Conservation (phyloP, 1,284 basidiomycete species). For the Irpex sp. region DNA sequence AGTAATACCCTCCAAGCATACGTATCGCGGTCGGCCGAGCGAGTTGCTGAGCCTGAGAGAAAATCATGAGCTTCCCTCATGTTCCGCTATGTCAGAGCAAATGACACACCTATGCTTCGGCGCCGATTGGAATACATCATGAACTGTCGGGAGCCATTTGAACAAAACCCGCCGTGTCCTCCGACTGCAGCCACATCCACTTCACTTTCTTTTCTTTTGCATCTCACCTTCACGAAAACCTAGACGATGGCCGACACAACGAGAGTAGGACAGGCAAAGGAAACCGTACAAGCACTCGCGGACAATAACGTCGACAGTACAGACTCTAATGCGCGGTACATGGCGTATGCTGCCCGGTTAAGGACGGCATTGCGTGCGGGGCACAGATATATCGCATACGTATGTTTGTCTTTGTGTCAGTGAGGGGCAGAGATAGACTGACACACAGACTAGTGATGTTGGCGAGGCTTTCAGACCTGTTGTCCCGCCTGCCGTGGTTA, state of each 20-base stretch:
- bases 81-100: not conserved
- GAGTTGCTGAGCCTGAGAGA: not conserved
- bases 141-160: not conserved
- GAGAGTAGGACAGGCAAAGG: not conserved
- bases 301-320: slow-evolving; percentile 60
- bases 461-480: slow-evolving; percentile 93
- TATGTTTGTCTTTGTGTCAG: slow-evolving; percentile 33
- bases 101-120: not conserved
- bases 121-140: not conserved
- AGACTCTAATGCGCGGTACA: slow-evolving; percentile 61
- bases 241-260: not conserved
- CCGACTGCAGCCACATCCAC: not conserved
- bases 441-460: slow-evolving; percentile 75
- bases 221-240: not conserved
- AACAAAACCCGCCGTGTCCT: not conserved
- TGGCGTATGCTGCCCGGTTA: slow-evolving; percentile 79
- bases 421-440: slow-evolving; percentile 21
- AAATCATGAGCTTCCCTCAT: not conserved
- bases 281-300: slow-evolving; percentile 35
- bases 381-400: slow-evolving; percentile 81
- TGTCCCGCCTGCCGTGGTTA: slow-evolving; percentile 76
- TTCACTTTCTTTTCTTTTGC: not conserved
- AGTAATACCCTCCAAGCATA: not conserved
- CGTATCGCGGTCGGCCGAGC: not conserved
- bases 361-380: slow-evolving; percentile 74